Percentiles rank a stretch among this genome's conserved stretches.
Evolutionary conservation across 2,329 filamentous ascomycete species (phyloP).

Genomic region (Aspergillus ruber): DNA sequence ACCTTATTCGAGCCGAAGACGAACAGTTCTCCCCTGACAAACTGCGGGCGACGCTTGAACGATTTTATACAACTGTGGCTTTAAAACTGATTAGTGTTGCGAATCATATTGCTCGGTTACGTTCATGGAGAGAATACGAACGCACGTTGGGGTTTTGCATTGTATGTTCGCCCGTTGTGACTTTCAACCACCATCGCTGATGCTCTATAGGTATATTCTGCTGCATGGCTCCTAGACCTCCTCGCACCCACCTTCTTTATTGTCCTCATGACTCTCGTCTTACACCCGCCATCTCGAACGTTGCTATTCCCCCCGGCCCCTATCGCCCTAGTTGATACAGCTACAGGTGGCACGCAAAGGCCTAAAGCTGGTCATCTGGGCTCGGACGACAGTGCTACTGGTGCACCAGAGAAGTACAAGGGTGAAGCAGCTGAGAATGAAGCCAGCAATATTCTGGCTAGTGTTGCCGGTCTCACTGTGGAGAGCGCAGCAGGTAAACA

Average conservation of each 20-base stretch:
- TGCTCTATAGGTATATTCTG: conserved; percentile 41
- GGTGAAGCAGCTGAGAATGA: conserved; percentile 80
- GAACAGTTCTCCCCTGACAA: conserved; percentile 83
- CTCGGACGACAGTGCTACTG: conserved; percentile 69
- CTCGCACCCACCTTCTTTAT: conserved; percentile 56
- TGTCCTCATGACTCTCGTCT: conserved; percentile 59
- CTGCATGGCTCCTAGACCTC: conserved; percentile 69
- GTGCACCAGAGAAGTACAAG: conserved; percentile 74
- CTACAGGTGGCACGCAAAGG: conserved; percentile 69
- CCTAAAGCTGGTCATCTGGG: conserved; percentile 69
- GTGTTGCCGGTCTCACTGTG: conserved; percentile 64
- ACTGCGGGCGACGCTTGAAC: conserved; percentile 67
- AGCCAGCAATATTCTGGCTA: conserved; percentile 71
- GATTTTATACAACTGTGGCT: conserved; percentile 73
- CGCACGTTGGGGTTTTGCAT: conserved; percentile 61
- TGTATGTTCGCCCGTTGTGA: conserved; percentile 27
- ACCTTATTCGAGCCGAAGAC: conserved; percentile 73
- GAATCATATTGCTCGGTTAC: conserved; percentile 68
- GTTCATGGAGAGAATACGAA: conserved; percentile 69
- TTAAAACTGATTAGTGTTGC: conserved; percentile 59
- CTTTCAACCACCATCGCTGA: background rate
- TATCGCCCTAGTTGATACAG: conserved; percentile 62
- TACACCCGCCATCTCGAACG: conserved; percentile 56
- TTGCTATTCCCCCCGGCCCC: conserved; percentile 72
- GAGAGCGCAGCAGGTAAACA: conserved; percentile 72